Evolutionary conservation across 108 stramenopile genomes (phyloP), one percentile per base, ranked within the genome.

Genomic region (Pseudonitzschia multistriata): DNA sequence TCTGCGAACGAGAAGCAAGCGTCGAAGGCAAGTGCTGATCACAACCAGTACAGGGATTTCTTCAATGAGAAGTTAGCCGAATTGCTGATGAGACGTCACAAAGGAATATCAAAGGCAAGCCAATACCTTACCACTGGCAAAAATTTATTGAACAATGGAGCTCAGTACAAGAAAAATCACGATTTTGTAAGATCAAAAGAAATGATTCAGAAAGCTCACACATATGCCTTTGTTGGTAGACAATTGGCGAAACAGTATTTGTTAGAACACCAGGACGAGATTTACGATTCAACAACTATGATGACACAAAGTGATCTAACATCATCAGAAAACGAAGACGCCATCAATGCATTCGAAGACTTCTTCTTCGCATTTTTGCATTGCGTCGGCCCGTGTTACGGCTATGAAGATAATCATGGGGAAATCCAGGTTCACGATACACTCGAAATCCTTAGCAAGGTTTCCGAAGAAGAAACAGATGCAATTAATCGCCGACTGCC

Each of bases 201-300:
- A 19, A 49, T 75, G 5, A 45, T 59, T 61, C 30, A 19, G 30
- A 75, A 69, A 45, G 74, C 68, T 5, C 66, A 67, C 57, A 60
- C 64, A 8, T 69, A 63, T 63, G 74, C 68, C 21, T 67, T 69
- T 21, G 74, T 62, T 24, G 68, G 67, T 14, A 24, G 67, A 14
- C 63, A 64, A 64, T 45, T 64, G 42, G 63, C 63, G 34, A 64
- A 47, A 29, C 30, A 45, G 47, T 45, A 28, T 64, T 0, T 64
- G 13, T 24, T 45, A 4, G 63, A 21, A 64, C 28, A 24, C 35
- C 17, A 22, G 17, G n/a, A 33, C 3, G 57, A 59, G 3, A 30
- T 33, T 13, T 35, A 30, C n/a, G 34, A 59, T 22, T n/a, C n/a
- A 3, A 24, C 22, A 11, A 10, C 50, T 25, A 24, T 22, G 25